These are phyloP conservation scores for Neckera pumila DNA, from an alignment of 225 moss, liverwort and hornwort species.

Conservation along the genomic window DNA sequence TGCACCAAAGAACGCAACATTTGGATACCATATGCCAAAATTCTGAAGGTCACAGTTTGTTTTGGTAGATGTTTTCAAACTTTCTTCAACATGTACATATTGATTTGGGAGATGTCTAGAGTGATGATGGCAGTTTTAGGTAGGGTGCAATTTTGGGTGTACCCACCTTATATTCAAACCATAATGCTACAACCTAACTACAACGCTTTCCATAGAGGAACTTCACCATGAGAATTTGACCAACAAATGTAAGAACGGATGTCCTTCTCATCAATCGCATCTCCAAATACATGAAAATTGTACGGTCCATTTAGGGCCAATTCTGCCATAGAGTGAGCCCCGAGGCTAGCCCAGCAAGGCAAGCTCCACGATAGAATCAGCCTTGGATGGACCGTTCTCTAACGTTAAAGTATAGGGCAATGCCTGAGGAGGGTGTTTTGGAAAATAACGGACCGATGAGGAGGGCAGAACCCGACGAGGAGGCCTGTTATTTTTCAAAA, in stretches of 20 bases:
- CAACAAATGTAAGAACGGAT: neutral
- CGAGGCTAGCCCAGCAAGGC: too few relatives aligned
- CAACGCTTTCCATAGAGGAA: neutral
- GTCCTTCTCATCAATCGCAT: neutral
- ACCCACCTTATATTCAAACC: neutral
- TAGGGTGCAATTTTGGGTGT: neutral
- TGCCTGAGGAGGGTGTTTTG: too few relatives aligned
- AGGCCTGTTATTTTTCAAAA: too few relatives aligned
- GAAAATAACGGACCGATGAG: too few relatives aligned
- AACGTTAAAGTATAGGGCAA: too few relatives aligned
- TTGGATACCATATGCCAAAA: rapidly evolving
- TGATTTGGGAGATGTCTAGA: neutral
- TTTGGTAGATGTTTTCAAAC: neutral
- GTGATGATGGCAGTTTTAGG: neutral
- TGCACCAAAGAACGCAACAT: rapidly evolving
- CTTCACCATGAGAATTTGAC: neutral
- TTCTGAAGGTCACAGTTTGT: neutral
- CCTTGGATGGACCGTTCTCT: too few relatives aligned
- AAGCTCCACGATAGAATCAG: too few relatives aligned
- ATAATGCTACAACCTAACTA: neutral
- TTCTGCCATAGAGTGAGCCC: too few relatives aligned
- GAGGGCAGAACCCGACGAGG: too few relatives aligned
- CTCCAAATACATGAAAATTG: neutral
- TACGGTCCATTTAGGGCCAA: too few relatives aligned
- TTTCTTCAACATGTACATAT: neutral